These are phyloP conservation scores for Suillus cothurnatus DNA, from an alignment of 768 basidiomycete genomes.

Conservation along the genomic window DNA sequence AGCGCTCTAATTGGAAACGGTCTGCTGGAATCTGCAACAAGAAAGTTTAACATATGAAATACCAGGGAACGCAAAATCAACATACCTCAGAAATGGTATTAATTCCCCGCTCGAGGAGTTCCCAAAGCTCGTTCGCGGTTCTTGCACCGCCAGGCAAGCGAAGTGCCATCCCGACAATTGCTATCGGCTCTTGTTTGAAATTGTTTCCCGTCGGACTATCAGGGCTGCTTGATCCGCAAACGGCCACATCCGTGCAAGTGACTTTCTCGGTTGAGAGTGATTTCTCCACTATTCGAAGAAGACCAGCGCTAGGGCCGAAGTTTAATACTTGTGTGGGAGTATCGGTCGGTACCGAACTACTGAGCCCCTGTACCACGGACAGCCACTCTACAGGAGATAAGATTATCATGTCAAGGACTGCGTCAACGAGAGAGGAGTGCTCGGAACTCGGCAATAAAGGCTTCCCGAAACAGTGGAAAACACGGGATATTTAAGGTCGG, in stretches of 20 bases:
- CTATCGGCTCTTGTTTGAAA: conserved; percentile 53
- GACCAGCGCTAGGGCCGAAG: conserved; percentile 48
- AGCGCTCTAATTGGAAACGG: conserved; percentile 53
- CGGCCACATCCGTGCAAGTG: conserved; percentile 20
- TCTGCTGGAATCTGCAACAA: conserved; percentile 56
- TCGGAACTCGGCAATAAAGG: conserved; percentile 26
- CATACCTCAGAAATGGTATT: conserved; percentile 61
- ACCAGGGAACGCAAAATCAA: not conserved
- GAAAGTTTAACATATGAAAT: conserved; percentile 5
- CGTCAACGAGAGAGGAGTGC: conserved; percentile 37
- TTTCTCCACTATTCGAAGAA: conserved; percentile 42
- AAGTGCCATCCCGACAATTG: conserved; percentile 73
- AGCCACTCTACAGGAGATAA: conserved; percentile 57
- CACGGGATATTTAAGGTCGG: conserved; percentile 49
- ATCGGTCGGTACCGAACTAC: conserved; percentile 16
- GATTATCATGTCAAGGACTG: conserved; percentile 44
- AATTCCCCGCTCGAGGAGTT: conserved; percentile 54
- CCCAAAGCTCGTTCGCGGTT: conserved; percentile 54
- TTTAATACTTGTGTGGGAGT: conserved; percentile 44
- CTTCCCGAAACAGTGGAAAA: conserved; percentile 50
- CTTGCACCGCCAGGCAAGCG: conserved; percentile 56
- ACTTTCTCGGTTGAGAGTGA: conserved; percentile 27
- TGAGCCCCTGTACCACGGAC: conserved; percentile 36
- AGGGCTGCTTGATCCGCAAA: conserved; percentile 1
- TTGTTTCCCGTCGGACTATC: not conserved